Evolutionary conservation across 2,329 filamentous ascomycete species (phyloP).

Genomic region (Byssoonygena ceratinophila): DNA sequence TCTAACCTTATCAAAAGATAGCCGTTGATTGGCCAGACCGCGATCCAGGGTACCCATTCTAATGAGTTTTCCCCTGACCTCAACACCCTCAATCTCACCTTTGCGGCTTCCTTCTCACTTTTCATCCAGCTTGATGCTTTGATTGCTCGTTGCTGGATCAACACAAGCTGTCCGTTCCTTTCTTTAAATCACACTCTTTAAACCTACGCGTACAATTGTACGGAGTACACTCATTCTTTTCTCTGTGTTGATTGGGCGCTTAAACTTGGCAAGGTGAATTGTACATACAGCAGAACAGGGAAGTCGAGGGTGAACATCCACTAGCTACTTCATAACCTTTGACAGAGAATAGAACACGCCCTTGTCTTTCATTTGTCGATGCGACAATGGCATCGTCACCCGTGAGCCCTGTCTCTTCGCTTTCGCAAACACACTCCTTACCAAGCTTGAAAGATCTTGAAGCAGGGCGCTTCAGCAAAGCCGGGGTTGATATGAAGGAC

Average conservation of each 20-base stretch:
- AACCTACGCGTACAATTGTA: neutral
- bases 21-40: too few relatives aligned
- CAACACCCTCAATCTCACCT: neutral
- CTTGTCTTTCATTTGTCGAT: neutral
- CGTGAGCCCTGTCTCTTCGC: conserved; percentile 1
- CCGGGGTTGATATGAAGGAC: conserved; percentile 7
- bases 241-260: too few relatives aligned
- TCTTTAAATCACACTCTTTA: neutral
- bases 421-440: conserved; percentile 7
- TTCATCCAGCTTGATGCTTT: neutral
- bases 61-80: too few relatives aligned
- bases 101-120: neutral
- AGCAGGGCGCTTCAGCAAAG: neutral
- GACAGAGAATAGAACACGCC: too few relatives aligned
- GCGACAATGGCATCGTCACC: neutral
- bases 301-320: too few relatives aligned
- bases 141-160: conserved; percentile 1
- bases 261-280: neutral
- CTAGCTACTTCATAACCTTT: too few relatives aligned
- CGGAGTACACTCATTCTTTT: too few relatives aligned
- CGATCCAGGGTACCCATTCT: too few relatives aligned
- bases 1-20: too few relatives aligned
- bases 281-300: too few relatives aligned
- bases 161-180: neutral
- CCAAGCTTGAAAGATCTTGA: conserved; percentile 11